Evolutionary conservation across 805 yeast genomes (phyloP), one percentile per base, ranked within the genome.

Genomic region (Metschnikowia vanudenii): DNA sequence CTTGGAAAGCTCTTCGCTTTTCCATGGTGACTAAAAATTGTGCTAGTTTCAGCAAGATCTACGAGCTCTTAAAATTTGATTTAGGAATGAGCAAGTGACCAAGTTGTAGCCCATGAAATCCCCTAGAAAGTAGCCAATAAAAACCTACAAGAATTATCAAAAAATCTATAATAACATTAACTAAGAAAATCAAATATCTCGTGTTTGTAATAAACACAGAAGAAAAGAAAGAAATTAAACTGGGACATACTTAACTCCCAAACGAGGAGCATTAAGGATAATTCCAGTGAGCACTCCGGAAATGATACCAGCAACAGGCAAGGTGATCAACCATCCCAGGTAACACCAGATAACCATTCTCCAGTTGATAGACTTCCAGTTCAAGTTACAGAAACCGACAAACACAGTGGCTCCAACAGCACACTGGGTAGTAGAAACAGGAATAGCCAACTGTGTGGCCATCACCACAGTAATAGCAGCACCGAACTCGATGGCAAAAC

Each of bases 351-450:
- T 61, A 22, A 85, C 88, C 80, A 83, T 80, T 69, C 85, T 76
- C 90, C 90, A 85, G 71, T 85, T 85, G 49, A 84, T 84, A 4
- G 86, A 76, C 54, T 67, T 76, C 57, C 73, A 53, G 59, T 81
- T 86, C 56, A 69, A 69, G 73, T 85, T 85, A 68, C 88, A 83
- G 49, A 84, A 69, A 45, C 90, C 92, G 53, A 85, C 87, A 58
- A 78, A 80, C 6, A 85, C 88, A 33, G 87, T 82, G 49, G 88
- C 88, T 49, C 92, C 92, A 46, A 81, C 84, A 12, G 89, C 88
- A 62, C 82, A 78, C 65, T 85, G 91, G 4, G 92, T 85, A 24
- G 92, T 85, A 7, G 90, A 84, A 28, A 84, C 79, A 38, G 92
- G 92, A 52, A 85, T 80, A 4, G 75, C 70, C 52, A 85, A 73